These are phyloP conservation scores for Cryptomeria japonica DNA, from an alignment of 75 land plant genomes.

Conservation along the genomic window DNA sequence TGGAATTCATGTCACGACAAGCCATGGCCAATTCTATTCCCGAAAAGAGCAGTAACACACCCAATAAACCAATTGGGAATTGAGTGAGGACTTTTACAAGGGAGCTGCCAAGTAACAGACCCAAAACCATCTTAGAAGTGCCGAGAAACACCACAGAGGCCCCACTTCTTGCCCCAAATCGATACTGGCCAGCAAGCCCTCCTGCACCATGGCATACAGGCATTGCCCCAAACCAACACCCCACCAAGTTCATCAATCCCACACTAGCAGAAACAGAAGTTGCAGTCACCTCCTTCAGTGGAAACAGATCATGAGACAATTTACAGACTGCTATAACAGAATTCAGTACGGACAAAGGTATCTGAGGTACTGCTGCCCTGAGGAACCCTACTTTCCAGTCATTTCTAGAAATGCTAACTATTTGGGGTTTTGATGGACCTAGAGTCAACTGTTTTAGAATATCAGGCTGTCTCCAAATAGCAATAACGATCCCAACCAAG, in stretches of 20 bases:
- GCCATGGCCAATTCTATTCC: slow-evolving; percentile 90
- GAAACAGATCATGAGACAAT: slow-evolving; percentile 74
- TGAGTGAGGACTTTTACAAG: slow-evolving; percentile 41
- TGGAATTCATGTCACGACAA: slow-evolving; percentile 68
- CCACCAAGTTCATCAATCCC: slow-evolving; percentile 81
- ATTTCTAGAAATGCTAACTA: slow-evolving; percentile 44
- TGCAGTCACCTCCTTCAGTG: slow-evolving; percentile 51
- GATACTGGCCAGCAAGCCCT: slow-evolving; percentile 89
- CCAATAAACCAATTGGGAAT: slow-evolving; percentile 75
- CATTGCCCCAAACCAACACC: slow-evolving; percentile 94
- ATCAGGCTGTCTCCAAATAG: slow-evolving; percentile 54
- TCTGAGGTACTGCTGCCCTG: slow-evolving; percentile 84
- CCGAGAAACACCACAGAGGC: slow-evolving; percentile 70
- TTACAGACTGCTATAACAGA: slow-evolving; percentile 94
- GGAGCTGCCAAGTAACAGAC: slow-evolving; percentile 65
- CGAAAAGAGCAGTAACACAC: slow-evolving; percentile 79
- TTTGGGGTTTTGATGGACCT: slow-evolving; percentile 48
- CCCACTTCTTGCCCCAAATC: slow-evolving; percentile 82
- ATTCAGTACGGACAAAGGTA: slow-evolving; percentile 83
- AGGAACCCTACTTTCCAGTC: slow-evolving; percentile 77
- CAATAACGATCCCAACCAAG: slow-evolving; percentile 56
- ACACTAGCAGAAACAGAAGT: slow-evolving; percentile 66
- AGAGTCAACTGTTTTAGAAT: slow-evolving; percentile 31
- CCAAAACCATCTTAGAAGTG: slow-evolving; percentile 52
- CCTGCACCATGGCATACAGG: slow-evolving; percentile 90